These are phyloP conservation scores for Gossypium arboreum DNA, from an alignment of 345 rosid species.

Conservation along the genomic window DNA sequence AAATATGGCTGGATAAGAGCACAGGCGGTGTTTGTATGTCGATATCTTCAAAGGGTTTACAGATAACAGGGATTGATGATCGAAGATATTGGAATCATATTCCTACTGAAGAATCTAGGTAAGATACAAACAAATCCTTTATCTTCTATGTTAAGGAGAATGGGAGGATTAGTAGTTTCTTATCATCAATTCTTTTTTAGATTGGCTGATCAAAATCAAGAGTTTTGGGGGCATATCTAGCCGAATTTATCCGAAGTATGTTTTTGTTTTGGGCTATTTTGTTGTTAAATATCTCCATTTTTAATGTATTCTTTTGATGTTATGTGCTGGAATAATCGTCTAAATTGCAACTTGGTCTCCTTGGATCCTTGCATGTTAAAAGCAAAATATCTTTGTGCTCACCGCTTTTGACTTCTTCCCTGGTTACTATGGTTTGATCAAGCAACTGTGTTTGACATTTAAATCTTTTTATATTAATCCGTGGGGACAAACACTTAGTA, in stretches of 20 bases:
- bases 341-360: not conserved
- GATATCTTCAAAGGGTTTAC: constrained; percentile 62
- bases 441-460: not conserved
- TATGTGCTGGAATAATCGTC: not conserved
- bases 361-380: not conserved
- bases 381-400: not conserved
- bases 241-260: constrained; percentile 23
- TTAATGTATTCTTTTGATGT: not conserved
- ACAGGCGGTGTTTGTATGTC: constrained; percentile 68
- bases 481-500: not conserved
- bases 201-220: constrained; percentile 23
- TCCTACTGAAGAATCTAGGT: constrained; percentile 83
- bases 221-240: constrained; percentile 23
- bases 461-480: not conserved
- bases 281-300: constrained; percentile 2
- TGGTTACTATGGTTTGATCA: not conserved
- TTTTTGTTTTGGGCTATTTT: constrained; percentile 21
- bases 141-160: not conserved
- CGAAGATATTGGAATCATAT: constrained; percentile 90
- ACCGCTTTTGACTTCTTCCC: constrained; percentile 14
- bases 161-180: constrained; percentile 22
- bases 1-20: constrained; percentile 75
- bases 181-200: constrained; percentile 21
- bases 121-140: constrained; percentile 19
- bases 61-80: constrained; percentile 82